Conservation (phyloP, 2,329 filamentous ascomycete genomes). For the Penicillium sp. region DNA sequence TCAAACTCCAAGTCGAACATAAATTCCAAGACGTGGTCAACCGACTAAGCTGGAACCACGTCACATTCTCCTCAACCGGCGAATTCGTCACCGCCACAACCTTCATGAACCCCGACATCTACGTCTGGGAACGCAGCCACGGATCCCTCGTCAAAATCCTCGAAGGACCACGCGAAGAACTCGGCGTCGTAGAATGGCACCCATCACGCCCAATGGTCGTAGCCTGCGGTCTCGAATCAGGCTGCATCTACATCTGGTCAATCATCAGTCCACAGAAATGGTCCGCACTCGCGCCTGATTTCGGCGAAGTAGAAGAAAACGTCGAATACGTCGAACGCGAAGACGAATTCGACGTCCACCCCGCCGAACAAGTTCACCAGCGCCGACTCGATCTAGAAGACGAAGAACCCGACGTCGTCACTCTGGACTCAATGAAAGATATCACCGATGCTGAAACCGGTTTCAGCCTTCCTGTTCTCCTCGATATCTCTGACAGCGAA, state of each 20-base stretch:
- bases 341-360: slow-evolving; percentile 97
- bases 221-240: slow-evolving; percentile 86
- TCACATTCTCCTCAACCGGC: slow-evolving; percentile 86
- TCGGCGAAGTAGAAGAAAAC: slow-evolving; percentile 96
- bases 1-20: slow-evolving; percentile 88
- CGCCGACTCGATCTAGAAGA: slow-evolving; percentile 85
- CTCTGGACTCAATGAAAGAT: slow-evolving; percentile 60
- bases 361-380: slow-evolving; percentile 88
- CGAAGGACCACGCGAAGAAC: slow-evolving; percentile 92
- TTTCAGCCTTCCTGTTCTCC: slow-evolving; percentile 91
- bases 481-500: slow-evolving; percentile 88
- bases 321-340: slow-evolving; percentile 93
- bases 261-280: slow-evolving; percentile 92
- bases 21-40: slow-evolving; percentile 99
- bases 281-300: slow-evolving; percentile 94
- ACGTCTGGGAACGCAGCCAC: slow-evolving; percentile 93
- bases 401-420: slow-evolving; percentile 85
- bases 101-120: slow-evolving; percentile 97
- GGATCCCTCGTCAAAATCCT: slow-evolving; percentile 94
- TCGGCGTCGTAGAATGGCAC: slow-evolving; percentile 97
- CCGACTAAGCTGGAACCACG: slow-evolving; percentile 90
- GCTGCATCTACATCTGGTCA: slow-evolving; percentile 92
- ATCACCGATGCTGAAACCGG: slow-evolving; percentile 51
- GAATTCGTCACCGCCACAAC: slow-evolving; percentile 96
- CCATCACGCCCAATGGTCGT: slow-evolving; percentile 79